A percentile compares a stretch with the other conserved stretches of the same genome.
Evolutionary conservation across 345 rosid species (phyloP).

Genomic region (Odontarrhena argentea): DNA sequence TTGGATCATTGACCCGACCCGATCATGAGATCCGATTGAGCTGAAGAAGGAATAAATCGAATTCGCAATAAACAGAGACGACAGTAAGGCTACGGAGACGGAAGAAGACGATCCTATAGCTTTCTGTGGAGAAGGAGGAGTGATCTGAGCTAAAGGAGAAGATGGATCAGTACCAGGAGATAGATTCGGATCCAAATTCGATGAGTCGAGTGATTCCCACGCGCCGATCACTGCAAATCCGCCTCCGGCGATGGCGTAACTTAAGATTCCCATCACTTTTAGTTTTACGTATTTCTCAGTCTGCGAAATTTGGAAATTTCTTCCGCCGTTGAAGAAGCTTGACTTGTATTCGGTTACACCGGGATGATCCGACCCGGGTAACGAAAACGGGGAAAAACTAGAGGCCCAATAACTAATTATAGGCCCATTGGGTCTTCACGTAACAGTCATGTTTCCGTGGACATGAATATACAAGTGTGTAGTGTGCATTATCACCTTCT

Average conservation of each 20-base stretch:
- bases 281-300: background rate
- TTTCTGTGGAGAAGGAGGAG: slow-evolving; percentile 15
- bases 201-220: slow-evolving; percentile 53
- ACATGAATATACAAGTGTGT: slow-evolving; percentile 1
- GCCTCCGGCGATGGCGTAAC: slow-evolving; percentile 59
- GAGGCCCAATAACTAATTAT: background rate
- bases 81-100: slow-evolving; percentile 45
- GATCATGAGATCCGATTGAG: slow-evolving; percentile 54
- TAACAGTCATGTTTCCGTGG: slow-evolving; percentile 21
- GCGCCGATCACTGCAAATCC: slow-evolving; percentile 66
- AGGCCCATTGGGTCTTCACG: slow-evolving; percentile 20
- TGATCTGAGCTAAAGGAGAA: slow-evolving; percentile 44
- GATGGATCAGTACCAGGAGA: slow-evolving; percentile 34
- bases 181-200: slow-evolving; percentile 33
- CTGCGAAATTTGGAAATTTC: slow-evolving; percentile 15
- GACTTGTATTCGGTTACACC: slow-evolving; percentile 9
- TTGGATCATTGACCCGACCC: slow-evolving; percentile 71
- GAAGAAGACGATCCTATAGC: slow-evolving; percentile 19
- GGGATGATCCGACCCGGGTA: slow-evolving; percentile 26
- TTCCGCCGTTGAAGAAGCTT: slow-evolving; percentile 27
- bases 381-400: background rate
- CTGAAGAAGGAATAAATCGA: slow-evolving; percentile 58
- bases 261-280: slow-evolving; percentile 52
- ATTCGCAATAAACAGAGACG: slow-evolving; percentile 54
- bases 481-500: background rate